A percentile compares a stretch with the other conserved stretches of the same genome.
Evolutionary conservation across 495 filamentous ascomycete genomes (phyloP).

Genomic region (Pseudevernia furfuracea): DNA sequence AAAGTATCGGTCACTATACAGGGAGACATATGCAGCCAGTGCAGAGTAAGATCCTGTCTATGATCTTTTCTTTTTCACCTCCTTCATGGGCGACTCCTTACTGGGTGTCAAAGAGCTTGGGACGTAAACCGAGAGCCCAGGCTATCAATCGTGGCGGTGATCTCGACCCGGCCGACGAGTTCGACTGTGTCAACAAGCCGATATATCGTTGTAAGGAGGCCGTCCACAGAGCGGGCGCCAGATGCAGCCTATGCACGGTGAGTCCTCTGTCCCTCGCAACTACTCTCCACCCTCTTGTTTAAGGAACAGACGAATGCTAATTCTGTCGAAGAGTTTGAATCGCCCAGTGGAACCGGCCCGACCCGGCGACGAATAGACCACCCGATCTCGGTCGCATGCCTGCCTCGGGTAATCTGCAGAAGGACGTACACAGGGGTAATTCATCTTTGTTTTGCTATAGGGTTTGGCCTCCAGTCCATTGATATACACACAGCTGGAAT

Average conservation of each 20-base stretch:
- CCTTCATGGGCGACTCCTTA: neutral
- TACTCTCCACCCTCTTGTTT: neutral
- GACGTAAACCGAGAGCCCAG: neutral
- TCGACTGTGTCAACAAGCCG: constrained; percentile 1
- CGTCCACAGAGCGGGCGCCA: neutral
- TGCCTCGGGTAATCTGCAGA: neutral
- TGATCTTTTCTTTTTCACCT: neutral
- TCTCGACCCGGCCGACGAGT: neutral
- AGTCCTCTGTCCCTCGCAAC: neutral
- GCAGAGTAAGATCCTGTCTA: neutral
- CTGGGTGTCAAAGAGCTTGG: neutral
- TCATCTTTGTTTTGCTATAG: neutral
- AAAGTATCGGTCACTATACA: neutral
- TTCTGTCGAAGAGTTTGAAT: neutral
- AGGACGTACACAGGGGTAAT: neutral
- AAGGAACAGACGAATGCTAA: neutral
- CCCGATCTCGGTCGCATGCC: neutral
- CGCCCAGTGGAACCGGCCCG: neutral
- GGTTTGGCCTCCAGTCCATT: neutral
- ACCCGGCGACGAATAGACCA: neutral
- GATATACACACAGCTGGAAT: neutral
- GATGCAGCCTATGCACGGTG: constrained; percentile 8
- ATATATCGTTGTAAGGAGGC: neutral
- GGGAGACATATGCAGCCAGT: neutral
- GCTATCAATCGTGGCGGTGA: neutral